Evolutionary conservation across 2,329 filamentous ascomycete species (phyloP).

Genomic region (Atkinsonella texensis): DNA sequence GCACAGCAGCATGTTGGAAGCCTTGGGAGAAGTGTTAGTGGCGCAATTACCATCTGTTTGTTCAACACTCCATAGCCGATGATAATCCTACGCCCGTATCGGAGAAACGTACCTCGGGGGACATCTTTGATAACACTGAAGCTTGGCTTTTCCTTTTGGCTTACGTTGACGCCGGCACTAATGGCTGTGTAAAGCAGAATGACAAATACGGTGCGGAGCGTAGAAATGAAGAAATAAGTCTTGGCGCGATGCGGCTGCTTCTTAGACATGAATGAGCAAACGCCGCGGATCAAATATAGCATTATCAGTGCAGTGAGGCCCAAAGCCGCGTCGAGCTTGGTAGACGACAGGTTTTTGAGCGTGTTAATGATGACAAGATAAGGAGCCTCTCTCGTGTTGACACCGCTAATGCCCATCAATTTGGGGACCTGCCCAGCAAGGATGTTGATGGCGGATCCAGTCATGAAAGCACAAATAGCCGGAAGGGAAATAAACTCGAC

Average conservation of each 20-base stretch:
- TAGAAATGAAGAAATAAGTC: constrained; percentile 66
- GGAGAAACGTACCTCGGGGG: constrained; percentile 44
- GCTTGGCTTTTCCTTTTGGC: constrained; percentile 40
- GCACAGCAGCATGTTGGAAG: constrained; percentile 59
- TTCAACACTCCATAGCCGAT: not conserved
- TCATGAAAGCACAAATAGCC: constrained; percentile 43
- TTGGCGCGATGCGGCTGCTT: constrained; percentile 55
- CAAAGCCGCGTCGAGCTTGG: constrained; percentile 59
- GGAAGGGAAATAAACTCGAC: constrained; percentile 42
- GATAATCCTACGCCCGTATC: not conserved
- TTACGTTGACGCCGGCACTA: constrained; percentile 57
- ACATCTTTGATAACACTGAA: constrained; percentile 57
- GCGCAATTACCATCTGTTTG: not conserved
- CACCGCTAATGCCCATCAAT: constrained; percentile 36
- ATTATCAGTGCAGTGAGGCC: constrained; percentile 56
- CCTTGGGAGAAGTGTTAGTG: constrained; percentile 28
- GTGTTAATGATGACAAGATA: constrained; percentile 41
- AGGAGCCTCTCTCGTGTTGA: constrained; percentile 36
- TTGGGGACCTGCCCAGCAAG: constrained; percentile 36
- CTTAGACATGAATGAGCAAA: constrained; percentile 52
- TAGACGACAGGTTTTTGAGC: constrained; percentile 30
- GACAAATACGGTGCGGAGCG: constrained; percentile 67
- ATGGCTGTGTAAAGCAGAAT: constrained; percentile 71
- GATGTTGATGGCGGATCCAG: constrained; percentile 39
- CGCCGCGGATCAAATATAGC: constrained; percentile 54